Evolutionary conservation across 208 protist species (phyloP), one percentile per base, ranked within the genome.

Genomic region (Wallacemonas sp.): DNA sequence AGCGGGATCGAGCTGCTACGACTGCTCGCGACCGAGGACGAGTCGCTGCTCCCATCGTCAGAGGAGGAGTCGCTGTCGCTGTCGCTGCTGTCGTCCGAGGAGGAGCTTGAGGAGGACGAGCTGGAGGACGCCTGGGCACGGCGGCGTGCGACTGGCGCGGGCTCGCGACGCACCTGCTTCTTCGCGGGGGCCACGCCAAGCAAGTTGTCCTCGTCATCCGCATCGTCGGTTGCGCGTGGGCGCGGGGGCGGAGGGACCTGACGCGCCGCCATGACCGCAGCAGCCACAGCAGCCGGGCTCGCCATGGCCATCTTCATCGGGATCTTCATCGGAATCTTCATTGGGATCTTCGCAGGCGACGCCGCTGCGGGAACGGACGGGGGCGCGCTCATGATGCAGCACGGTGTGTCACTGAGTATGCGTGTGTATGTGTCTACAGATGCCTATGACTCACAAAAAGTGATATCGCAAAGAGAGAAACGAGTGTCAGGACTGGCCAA

Each of bases 261-360:
- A 3, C 63, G 30, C 5, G 68, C 72, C 1, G 68, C 61, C 36
- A 74, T 29, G 5, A 76, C 65, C 12, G 73, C 48, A 1, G 54
- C 63, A 36, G 61, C 43, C 39, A 34, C 39, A 41, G 72, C 64
- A 41, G 52, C 60, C 9, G 65, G 66, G 14, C 60, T 63, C 54
- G 73, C 70, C 39, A 85, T 68, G 44, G 67, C 34, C 16, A 68
- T 65, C 11, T 83, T 85, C 55, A 74, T 70, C 8, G 82, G 52
- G 24, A 93, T 66, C 69, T 81, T 76, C 48, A 82, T 76, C 0
- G 90, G 83, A 6, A 88, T 76, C 74, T 92, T 93, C 62, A 82
- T 78, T 17, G 90, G 85, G 29, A 80, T 39, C 60, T 83, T 81
- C 3, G 69, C 75, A 14, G 90, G 86, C 16, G 77, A 64, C 19